Evolutionary conservation across 1,284 basidiomycete species (phyloP).

Genomic region (Megacollybia platyphylla): DNA sequence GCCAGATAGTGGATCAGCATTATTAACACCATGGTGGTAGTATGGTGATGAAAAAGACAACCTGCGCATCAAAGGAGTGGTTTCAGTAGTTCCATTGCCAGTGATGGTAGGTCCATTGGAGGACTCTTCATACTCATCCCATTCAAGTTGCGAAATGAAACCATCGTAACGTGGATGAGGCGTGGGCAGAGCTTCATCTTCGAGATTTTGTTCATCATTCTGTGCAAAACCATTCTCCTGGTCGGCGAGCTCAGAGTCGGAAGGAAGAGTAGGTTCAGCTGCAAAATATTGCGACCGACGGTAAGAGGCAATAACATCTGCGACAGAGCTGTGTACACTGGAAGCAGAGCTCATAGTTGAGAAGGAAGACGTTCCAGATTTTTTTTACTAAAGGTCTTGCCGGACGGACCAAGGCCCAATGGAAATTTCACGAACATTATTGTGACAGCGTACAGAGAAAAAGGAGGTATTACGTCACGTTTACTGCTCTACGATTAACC

Average conservation of each 20-base stretch:
- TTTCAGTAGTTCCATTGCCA: conserved; percentile 11
- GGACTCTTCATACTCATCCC: conserved; percentile 22
- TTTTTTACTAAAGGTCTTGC: not conserved
- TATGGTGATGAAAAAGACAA: conserved; percentile 17
- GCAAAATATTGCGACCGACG: conserved; percentile 50
- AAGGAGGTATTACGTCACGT: not conserved
- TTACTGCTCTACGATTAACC: conserved; percentile 59
- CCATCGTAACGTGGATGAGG: conserved; percentile 12
- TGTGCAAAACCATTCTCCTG: conserved; percentile 18
- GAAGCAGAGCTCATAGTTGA: conserved; percentile 3
- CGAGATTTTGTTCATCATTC: conserved; percentile 20
- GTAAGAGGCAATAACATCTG: conserved; percentile 15
- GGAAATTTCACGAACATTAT: no score
- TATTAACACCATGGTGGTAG: conserved; percentile 10
- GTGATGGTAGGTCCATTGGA: conserved; percentile 3
- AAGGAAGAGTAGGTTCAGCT: conserved; percentile 40
- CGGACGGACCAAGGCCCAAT: no score
- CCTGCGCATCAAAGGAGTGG: conserved; percentile 30
- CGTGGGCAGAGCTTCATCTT: conserved; percentile 10
- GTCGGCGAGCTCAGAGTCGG: conserved; percentile 21
- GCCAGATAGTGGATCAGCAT: not conserved
- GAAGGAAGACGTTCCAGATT: not conserved
- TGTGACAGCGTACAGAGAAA: not conserved
- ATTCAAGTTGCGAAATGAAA: conserved; percentile 29
- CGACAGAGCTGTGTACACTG: conserved; percentile 5